Conservation (phyloP, 805 yeast genomes). For the Sugiyamaella valdiviana region DNA sequence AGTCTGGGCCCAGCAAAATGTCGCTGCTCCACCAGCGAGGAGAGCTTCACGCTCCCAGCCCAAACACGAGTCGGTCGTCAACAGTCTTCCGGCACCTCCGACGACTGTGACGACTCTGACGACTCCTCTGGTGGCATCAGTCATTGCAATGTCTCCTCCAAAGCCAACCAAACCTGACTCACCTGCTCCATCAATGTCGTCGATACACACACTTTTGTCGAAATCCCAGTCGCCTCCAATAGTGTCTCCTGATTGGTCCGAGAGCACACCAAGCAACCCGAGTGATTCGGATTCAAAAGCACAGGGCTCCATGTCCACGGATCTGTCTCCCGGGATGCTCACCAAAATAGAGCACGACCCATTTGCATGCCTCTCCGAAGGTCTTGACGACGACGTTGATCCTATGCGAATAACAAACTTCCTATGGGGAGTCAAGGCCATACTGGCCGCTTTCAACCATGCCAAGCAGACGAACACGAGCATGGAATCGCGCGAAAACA, state of each 20-base stretch:
- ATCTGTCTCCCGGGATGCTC: neutral
- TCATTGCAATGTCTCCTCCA: too few relatives aligned
- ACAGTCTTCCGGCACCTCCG: neutral
- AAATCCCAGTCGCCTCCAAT: neutral
- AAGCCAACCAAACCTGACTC: too few relatives aligned
- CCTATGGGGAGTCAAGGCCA: conserved; percentile 20
- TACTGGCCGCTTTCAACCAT: conserved; percentile 16
- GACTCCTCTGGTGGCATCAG: neutral
- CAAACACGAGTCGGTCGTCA: too few relatives aligned
- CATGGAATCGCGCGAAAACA: conserved; percentile 1
- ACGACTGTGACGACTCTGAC: neutral
- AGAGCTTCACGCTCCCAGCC: neutral
- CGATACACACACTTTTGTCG: neutral
- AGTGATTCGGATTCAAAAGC: neutral
- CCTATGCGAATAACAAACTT: conserved; percentile 14
- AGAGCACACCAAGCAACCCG: neutral
- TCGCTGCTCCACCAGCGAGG: neutral
- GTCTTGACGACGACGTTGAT: conserved; percentile 5
- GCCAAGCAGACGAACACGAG: conserved; percentile 10
- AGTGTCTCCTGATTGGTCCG: neutral
- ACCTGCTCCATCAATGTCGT: neutral
- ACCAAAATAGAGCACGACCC: conserved; percentile 2
- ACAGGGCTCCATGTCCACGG: neutral
- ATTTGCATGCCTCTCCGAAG: conserved; percentile 1
- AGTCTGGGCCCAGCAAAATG: conserved; percentile 11